These are phyloP conservation scores for Triticum dicoccoides DNA, from an alignment of 176 grass and related monocot species.

Conservation along the genomic window DNA sequence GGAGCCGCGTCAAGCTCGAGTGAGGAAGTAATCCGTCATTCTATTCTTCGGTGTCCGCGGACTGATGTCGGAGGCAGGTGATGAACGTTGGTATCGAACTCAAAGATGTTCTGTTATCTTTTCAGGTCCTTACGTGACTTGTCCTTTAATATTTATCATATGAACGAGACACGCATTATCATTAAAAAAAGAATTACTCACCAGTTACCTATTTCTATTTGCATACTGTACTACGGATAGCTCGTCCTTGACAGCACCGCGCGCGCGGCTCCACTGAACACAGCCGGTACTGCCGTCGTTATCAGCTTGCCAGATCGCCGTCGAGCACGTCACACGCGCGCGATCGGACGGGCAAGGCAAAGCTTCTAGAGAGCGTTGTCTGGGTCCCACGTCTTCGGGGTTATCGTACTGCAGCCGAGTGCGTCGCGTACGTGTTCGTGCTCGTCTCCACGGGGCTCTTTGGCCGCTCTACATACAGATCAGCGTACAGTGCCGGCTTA, in stretches of 20 bases:
- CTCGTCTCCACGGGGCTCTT: background rate
- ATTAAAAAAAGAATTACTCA: no score
- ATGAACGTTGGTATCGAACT: no score
- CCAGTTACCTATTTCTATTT: no score
- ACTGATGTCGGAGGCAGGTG: no score
- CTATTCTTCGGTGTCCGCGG: no score
- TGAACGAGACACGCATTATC: no score
- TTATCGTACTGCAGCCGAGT: background rate
- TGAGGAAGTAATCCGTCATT: no score
- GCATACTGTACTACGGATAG: background rate
- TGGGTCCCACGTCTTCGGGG: background rate
- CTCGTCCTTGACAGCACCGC: background rate
- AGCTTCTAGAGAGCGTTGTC: background rate
- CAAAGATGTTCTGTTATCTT: no score
- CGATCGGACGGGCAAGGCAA: background rate
- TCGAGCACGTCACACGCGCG: background rate
- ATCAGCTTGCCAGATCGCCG: background rate
- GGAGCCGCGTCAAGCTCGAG: no score
- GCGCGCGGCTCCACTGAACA: no score
- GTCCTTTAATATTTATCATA: no score
- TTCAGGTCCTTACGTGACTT: no score
- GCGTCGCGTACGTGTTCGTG: background rate
- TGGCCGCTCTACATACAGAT: background rate
- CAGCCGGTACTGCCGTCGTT: background rate
- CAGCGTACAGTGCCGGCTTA: background rate